phyloP scores from a whole-genome alignment of 768 basidiomycete species.

The Boletus huronensis region DNA sequence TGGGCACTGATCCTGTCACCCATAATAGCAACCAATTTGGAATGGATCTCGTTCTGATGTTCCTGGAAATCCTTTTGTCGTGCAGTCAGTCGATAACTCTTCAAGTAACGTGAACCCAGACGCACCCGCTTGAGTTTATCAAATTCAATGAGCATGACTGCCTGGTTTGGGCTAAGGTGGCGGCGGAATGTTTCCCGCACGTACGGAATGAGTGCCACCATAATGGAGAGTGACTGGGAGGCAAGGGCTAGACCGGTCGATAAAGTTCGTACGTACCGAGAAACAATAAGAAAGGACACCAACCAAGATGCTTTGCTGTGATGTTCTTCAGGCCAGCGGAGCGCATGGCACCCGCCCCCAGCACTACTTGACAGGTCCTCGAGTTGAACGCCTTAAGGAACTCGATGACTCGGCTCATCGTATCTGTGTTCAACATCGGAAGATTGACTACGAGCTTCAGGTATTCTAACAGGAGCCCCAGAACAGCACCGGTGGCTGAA shows the following conservation, averaged over 20 bases:
- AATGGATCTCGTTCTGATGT: slow-evolving; percentile 98
- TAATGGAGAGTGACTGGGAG: slow-evolving; percentile 92
- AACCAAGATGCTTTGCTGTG: slow-evolving; percentile 95
- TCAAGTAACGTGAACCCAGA: slow-evolving; percentile 12
- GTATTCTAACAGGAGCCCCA: slow-evolving; percentile 78
- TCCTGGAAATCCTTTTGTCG: slow-evolving; percentile 86
- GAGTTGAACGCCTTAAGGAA: slow-evolving; percentile 98
- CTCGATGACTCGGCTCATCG: slow-evolving; percentile 93
- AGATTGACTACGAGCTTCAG: slow-evolving; percentile 84
- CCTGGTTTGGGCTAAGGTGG: slow-evolving; percentile 91
- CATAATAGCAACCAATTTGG: slow-evolving; percentile 98
- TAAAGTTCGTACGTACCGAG: slow-evolving; percentile 13
- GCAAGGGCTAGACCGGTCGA: slow-evolving; percentile 66
- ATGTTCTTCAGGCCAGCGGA: slow-evolving; percentile 97
- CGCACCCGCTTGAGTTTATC: slow-evolving; percentile 94
- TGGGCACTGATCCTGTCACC: slow-evolving; percentile 87
- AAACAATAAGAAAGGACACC: slow-evolving; percentile 27
- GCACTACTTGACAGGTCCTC: slow-evolving; percentile 94
- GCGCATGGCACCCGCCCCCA: slow-evolving; percentile 98
- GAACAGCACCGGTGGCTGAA: slow-evolving; percentile 73
- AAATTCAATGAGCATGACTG: slow-evolving; percentile 95
- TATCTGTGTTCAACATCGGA: slow-evolving; percentile 85
- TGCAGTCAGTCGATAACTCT: slow-evolving; percentile 1
- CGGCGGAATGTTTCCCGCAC: slow-evolving; percentile 92
- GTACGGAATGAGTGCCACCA: slow-evolving; percentile 92